Conservation (phyloP, 352 stramenopile species). For the Pythium oligandrum region DNA sequence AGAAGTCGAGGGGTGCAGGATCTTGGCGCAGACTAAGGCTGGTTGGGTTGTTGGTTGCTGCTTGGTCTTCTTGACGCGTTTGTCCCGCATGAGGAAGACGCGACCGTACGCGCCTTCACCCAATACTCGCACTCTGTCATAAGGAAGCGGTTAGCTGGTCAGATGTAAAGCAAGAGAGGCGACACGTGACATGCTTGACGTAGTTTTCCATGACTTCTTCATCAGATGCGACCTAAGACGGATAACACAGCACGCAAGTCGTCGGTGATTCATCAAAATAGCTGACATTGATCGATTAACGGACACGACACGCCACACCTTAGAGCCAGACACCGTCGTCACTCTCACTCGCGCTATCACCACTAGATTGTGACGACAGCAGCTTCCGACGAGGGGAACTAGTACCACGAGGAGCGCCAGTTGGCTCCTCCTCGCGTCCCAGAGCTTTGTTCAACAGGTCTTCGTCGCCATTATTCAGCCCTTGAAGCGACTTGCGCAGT, state of each 20-base stretch:
- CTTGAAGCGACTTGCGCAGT: constrained; percentile 16
- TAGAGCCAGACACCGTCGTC: constrained; percentile 62
- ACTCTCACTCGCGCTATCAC: constrained; percentile 12
- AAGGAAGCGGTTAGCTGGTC: neutral
- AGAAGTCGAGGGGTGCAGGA: constrained; percentile 44
- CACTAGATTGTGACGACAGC: too few relatives aligned
- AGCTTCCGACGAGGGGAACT: too few relatives aligned
- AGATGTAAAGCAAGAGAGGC: neutral
- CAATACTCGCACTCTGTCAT: constrained; percentile 25
- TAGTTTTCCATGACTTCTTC: constrained; percentile 37
- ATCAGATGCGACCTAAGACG: too few relatives aligned
- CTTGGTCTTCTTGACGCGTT: constrained; percentile 27
- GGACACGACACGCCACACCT: neutral
- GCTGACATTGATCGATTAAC: too few relatives aligned
- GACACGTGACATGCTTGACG: constrained; percentile 13
- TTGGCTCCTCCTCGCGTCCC: too few relatives aligned
- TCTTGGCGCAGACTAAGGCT: constrained; percentile 82
- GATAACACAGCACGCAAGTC: too few relatives aligned
- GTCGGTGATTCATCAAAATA: too few relatives aligned
- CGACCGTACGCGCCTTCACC: constrained; percentile 89
- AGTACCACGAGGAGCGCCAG: too few relatives aligned
- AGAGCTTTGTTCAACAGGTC: neutral
- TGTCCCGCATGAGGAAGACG: constrained; percentile 88
- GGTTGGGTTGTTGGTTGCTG: too few relatives aligned
- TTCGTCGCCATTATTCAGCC: constrained; percentile 8